A percentile compares a stretch with the other conserved stretches of the same genome.
Evolutionary conservation across 1,284 basidiomycete genomes (phyloP).

Genomic region (Rhodotorula glutinis): DNA sequence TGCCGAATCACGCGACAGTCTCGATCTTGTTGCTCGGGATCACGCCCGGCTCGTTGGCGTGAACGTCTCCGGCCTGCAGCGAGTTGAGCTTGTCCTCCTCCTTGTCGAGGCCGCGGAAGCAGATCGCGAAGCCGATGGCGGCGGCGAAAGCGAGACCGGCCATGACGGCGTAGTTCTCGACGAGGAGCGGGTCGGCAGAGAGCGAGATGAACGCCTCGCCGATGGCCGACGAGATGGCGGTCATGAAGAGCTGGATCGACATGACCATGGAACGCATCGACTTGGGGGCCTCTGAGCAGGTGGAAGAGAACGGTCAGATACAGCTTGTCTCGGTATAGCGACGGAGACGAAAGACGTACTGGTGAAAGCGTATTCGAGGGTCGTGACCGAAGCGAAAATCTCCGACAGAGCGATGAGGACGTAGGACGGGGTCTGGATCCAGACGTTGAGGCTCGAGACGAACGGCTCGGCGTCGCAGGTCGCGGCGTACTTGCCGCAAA

Average conservation of each 20-base stretch:
- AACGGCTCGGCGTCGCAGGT: slow-evolving; percentile 52
- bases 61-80: background rate
- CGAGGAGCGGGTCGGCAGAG: slow-evolving; percentile 53
- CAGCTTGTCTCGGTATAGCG: no score
- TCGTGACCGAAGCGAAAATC: slow-evolving; percentile 80
- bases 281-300: slow-evolving; percentile 44
- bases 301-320: background rate
- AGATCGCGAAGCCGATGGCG: slow-evolving; percentile 61
- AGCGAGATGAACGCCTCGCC: slow-evolving; percentile 59
- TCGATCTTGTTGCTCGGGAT: background rate
- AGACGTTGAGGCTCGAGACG: slow-evolving; percentile 60
- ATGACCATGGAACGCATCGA: slow-evolving; percentile 51
- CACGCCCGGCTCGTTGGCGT: background rate
- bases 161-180: slow-evolving; percentile 51
- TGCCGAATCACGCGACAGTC: background rate
- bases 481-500: slow-evolving; percentile 60
- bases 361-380: slow-evolving; percentile 79
- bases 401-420: slow-evolving; percentile 53
- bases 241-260: slow-evolving; percentile 44
- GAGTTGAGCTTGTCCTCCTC: slow-evolving; percentile 39
- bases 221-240: slow-evolving; percentile 47
- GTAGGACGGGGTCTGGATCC: slow-evolving; percentile 54
- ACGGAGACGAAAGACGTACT: no score
- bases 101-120: slow-evolving; percentile 48
- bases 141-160: slow-evolving; percentile 55